Evolutionary conservation across 116 monocot genomes (phyloP).

Genomic region (Cymodocea nodosa): DNA sequence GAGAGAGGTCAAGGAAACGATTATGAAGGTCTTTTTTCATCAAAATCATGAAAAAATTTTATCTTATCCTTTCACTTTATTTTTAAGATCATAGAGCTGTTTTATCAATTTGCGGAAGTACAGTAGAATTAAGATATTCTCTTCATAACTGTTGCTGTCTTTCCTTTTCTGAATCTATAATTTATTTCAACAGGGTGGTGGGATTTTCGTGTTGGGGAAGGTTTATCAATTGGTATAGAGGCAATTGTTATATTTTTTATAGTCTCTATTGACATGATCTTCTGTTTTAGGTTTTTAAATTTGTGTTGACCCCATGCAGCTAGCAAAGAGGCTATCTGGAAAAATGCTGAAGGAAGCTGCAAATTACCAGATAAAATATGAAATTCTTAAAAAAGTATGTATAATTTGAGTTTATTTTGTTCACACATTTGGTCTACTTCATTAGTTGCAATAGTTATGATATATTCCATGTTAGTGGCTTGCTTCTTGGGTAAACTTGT

Average conservation of each 20-base stretch:
- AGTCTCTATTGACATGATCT: neutral
- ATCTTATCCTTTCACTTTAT: neutral
- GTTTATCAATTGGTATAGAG: constrained; percentile 56
- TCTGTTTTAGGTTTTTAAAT: neutral
- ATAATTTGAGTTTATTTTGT: constrained; percentile 5
- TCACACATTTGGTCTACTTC: neutral
- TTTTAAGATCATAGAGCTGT: neutral
- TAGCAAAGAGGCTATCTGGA: constrained; percentile 68
- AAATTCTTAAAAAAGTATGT: constrained; percentile 73
- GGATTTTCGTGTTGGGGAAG: constrained; percentile 57
- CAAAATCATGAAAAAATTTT: neutral
- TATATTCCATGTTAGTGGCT: too few relatives aligned
- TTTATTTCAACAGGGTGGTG: constrained; percentile 56
- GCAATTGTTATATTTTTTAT: constrained; percentile 3
- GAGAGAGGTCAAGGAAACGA: constrained; percentile 45
- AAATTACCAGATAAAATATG: constrained; percentile 81
- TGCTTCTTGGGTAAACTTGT: too few relatives aligned
- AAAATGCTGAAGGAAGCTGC: constrained; percentile 81
- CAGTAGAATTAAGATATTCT: neutral
- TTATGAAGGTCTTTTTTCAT: constrained; percentile 55
- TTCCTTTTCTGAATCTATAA: neutral
- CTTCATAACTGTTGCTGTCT: neutral
- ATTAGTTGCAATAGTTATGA: too few relatives aligned
- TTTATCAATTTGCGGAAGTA: neutral
- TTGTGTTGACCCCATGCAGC: constrained; percentile 16